Evolutionary conservation across 768 basidiomycete species (phyloP).

Genomic region (Serendipita vermifera): DNA sequence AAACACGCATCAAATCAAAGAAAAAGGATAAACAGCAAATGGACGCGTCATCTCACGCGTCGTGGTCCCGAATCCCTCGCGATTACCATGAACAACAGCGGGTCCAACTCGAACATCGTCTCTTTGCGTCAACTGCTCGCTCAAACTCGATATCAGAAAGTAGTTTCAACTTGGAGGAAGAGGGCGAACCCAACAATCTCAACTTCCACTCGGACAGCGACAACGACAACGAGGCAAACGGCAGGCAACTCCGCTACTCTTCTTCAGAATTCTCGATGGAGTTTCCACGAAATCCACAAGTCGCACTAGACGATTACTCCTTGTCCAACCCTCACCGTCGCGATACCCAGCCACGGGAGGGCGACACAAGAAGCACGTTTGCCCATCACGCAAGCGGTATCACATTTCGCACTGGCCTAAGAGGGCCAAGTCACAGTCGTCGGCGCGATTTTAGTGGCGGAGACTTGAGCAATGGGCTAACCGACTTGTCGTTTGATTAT

Average conservation of each 20-base stretch:
- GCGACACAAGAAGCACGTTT: conserved; percentile 64
- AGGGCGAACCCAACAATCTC: background rate
- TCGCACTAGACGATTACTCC: conserved; percentile 22
- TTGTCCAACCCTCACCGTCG: conserved; percentile 45
- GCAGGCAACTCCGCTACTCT: conserved; percentile 24
- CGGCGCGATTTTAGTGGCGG: conserved; percentile 25
- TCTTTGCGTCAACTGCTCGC: conserved; percentile 48
- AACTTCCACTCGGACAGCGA: background rate
- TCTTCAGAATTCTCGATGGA: conserved; percentile 41
- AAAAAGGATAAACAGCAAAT: too few species aligned
- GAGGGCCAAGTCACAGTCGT: too few species aligned
- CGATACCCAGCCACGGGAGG: conserved; percentile 45
- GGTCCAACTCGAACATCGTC: conserved; percentile 65
- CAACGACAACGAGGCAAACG: conserved; percentile 14
- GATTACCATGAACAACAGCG: conserved; percentile 67
- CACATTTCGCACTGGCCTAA: conserved; percentile 74
- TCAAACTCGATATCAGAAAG: too few species aligned
- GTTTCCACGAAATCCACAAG: conserved; percentile 51
- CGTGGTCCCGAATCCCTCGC: conserved; percentile 33
- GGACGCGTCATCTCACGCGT: conserved; percentile 1
- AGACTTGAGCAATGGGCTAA: conserved; percentile 53
- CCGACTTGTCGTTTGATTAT: too few species aligned
- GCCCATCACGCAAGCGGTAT: conserved; percentile 84
- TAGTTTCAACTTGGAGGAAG: background rate
- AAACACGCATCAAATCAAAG: too few species aligned